phyloP scores from a whole-genome alignment of 306 rosid genomes.

The Cucumis hystrix region DNA sequence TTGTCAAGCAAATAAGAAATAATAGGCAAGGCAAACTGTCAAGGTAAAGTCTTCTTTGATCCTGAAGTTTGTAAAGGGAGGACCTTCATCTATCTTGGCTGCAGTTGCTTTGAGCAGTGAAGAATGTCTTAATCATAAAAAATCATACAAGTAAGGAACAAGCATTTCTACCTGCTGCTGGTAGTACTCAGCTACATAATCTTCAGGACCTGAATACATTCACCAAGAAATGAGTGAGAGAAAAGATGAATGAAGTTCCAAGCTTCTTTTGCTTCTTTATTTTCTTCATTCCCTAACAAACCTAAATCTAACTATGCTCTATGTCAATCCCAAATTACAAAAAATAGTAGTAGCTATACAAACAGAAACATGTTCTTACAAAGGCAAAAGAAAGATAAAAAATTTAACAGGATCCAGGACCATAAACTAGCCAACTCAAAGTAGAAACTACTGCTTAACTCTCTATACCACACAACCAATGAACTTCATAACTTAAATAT shows the following conservation, averaged over 20 bases:
- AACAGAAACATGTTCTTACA: neutral
- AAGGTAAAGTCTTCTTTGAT: too few relatives aligned
- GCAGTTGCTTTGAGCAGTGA: slow-evolving; percentile 9
- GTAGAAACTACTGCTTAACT: neutral
- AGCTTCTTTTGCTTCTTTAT: neutral
- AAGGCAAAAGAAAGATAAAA: neutral
- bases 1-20: too few relatives aligned
- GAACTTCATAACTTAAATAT: neutral
- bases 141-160: neutral
- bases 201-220: slow-evolving; percentile 58
- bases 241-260: neutral
- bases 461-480: neutral
- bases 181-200: slow-evolving; percentile 83
- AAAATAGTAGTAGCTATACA: neutral
- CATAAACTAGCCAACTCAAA: neutral
- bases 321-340: neutral
- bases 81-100: too few relatives aligned
- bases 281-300: neutral
- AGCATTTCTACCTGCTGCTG: slow-evolving; percentile 98
- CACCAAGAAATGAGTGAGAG: neutral
- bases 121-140: neutral
- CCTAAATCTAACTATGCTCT: neutral
- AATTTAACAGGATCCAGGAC: neutral
- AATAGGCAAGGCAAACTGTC: too few relatives aligned
- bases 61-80: too few relatives aligned